Conservation (phyloP, 345 rosid species). For the Dipteronia sinensis region DNA sequence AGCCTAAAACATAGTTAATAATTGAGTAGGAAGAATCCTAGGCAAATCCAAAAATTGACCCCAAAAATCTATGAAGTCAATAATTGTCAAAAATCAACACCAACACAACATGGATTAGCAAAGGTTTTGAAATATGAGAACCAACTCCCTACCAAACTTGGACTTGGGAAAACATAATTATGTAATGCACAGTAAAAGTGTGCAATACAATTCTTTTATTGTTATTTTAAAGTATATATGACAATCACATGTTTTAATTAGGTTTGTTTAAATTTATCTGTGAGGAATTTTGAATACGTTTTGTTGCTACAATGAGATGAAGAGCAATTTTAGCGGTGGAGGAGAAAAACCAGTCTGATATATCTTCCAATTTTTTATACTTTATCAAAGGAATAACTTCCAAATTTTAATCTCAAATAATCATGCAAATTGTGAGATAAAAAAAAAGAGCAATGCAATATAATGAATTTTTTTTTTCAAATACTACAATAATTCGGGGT, state of each 20-base stretch:
- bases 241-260: background rate
- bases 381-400: too few relatives aligned
- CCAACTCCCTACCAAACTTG: conserved; percentile 10
- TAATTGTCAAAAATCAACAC: background rate
- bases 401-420: too few relatives aligned
- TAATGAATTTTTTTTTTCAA: too few relatives aligned
- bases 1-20: background rate
- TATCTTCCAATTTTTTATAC: too few relatives aligned
- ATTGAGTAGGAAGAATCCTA: background rate
- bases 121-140: background rate
- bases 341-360: background rate
- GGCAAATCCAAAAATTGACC: background rate
- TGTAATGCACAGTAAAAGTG: background rate
- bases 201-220: background rate
- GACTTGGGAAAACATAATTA: background rate
- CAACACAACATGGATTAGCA: background rate
- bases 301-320: background rate
- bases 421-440: too few relatives aligned
- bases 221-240: background rate
- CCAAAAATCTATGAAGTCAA: conserved; percentile 5
- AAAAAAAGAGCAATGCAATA: too few relatives aligned
- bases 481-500: too few relatives aligned
- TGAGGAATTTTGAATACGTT: background rate
- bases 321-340: background rate
- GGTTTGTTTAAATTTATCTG: background rate